Evolutionary conservation across 1,139 yeast genomes (phyloP).

Genomic region (Pichia terricola): DNA sequence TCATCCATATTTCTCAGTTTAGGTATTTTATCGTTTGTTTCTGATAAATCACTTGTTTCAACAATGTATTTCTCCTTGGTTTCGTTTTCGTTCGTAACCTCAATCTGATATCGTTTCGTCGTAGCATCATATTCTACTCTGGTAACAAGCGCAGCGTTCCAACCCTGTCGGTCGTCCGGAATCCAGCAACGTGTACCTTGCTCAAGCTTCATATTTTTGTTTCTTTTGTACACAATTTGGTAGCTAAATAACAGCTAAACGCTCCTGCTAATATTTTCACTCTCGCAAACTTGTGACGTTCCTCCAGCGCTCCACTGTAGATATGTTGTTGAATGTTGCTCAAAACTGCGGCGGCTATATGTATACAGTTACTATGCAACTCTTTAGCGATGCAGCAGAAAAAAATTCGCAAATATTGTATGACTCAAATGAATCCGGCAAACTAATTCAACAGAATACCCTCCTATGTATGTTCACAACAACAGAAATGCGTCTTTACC

Average conservation of each 20-base stretch:
- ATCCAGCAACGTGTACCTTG: constrained; percentile 74
- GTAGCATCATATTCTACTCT: constrained; percentile 26
- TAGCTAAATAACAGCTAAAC: not conserved
- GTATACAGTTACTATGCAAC: no score
- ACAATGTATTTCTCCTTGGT: constrained; percentile 44
- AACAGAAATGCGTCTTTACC: no score
- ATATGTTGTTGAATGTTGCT: no score
- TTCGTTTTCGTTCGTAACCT: constrained; percentile 48
- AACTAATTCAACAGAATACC: no score
- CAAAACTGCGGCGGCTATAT: no score
- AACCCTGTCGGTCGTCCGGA: constrained; percentile 78
- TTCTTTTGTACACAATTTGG: not conserved
- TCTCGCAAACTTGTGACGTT: no score
- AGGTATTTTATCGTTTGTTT: constrained; percentile 49
- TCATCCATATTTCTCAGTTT: constrained; percentile 88
- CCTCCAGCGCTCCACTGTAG: no score
- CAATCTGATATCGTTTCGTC: constrained; percentile 48
- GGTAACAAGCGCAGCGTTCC: constrained; percentile 81
- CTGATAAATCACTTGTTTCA: constrained; percentile 36
- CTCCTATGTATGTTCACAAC: no score
- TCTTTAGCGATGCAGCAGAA: no score
- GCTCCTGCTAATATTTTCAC: not conserved
- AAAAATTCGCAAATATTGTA: no score
- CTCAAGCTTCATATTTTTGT: constrained; percentile 7
- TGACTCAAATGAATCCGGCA: no score